Evolutionary conservation across 148 eudicot species (phyloP), one percentile per base, ranked within the genome.

Genomic region (Camellia japonica): DNA sequence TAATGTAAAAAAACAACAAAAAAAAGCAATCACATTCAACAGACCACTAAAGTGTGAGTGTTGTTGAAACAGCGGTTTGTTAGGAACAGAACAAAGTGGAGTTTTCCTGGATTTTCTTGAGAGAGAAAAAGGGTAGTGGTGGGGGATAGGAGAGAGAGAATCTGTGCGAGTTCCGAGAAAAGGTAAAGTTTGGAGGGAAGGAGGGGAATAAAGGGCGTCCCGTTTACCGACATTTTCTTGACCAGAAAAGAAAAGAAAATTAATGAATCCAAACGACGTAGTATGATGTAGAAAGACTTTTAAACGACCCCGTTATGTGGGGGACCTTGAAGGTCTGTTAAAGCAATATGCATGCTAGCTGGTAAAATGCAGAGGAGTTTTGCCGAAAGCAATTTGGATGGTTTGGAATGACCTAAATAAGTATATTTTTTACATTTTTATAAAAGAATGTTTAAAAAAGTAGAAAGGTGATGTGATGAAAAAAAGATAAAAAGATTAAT

Each of bases 101-200:
- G 51, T 67, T 52, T 68, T 23, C 47, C 38, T 1, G 38, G 23
- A 1, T 15, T 18, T 23, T 30, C 10, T 73, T 23, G 20, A 23
- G 78, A 30, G 65, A 59, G 80, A 73, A 19, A 55, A 58, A 18
- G 51, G 55, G 61, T 15, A 65, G 38, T 20, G 52, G 61, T 58
- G 20, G 38, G 23, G 42, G 78, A 7, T 15, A 52, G 15, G 3
- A 20, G 9, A 46, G 51, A 73, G 11, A 30, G 76, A 76, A 64
- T 80, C 61, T 54, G 38, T 30, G 78, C 72, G 61, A 6, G 52
- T 73, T 60, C 78, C 71, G 61, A 74, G 60, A 64, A 76, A 51
- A 72, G 78, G 55, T 51, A 70, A 38, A 75, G 71, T 80, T 69
- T 80, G 83, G 86, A 76, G 78, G 80, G 83, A 80, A 75, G 68